Evolutionary conservation across 768 basidiomycete species (phyloP).

Genomic region (Cystobasidium ongulense): DNA sequence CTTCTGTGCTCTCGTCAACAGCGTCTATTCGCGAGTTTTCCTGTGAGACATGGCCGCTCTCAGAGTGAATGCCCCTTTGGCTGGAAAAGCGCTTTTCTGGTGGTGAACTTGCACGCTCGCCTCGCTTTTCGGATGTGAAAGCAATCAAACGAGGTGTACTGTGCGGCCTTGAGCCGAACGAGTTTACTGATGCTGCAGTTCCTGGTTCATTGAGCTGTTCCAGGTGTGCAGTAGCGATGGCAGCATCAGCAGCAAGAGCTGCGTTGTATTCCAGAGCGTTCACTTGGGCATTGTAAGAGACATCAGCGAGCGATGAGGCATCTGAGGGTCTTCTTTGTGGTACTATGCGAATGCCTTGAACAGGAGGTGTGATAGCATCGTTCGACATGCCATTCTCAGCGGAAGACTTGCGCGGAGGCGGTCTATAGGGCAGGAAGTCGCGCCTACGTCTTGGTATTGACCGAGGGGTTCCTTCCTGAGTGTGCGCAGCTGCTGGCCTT

Average conservation of each 20-base stretch:
- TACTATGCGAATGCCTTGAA: conserved; percentile 23
- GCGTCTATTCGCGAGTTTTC: conserved; percentile 4
- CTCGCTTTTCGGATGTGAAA: conserved; percentile 30
- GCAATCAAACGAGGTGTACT: conserved; percentile 33
- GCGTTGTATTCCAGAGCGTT: conserved; percentile 31
- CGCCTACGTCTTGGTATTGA: conserved; percentile 36
- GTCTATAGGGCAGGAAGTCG: conserved; percentile 37
- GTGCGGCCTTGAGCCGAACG: conserved; percentile 19
- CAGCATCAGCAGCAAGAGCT: conserved; percentile 27
- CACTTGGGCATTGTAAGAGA: conserved; percentile 15
- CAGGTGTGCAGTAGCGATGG: conserved; percentile 18
- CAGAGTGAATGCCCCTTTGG: conserved; percentile 9
- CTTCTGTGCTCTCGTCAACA: conserved; percentile 28
- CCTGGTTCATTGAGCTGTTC: conserved; percentile 14
- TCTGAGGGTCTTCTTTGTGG: background rate
- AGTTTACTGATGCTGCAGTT: background rate
- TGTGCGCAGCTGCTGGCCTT: background rate
- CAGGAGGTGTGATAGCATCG: conserved; percentile 1
- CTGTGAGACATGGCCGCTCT: background rate
- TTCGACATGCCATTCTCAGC: background rate
- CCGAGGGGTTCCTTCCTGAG: background rate
- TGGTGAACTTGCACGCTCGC: background rate
- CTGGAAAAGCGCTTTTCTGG: conserved; percentile 9
- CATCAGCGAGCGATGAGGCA: background rate
- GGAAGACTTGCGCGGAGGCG: background rate